Evolutionary conservation across 352 stramenopile species (phyloP), one percentile per base, ranked within the genome.

Genomic region (Phytophthora crassamura): DNA sequence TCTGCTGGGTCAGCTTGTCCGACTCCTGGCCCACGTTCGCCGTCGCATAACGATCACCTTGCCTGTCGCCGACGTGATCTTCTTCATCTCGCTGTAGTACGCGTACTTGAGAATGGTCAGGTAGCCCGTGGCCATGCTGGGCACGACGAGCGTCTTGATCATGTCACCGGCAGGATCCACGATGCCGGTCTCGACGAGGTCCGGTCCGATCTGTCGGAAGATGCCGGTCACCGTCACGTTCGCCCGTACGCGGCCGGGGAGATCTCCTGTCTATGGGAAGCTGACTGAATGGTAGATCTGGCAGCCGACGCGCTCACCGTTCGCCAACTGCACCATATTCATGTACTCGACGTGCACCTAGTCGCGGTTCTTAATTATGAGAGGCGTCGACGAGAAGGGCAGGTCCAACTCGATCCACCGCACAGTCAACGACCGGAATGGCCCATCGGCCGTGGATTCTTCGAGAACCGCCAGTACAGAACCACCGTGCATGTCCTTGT

Each of bases 31-130:
- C 95, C 14, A 99, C 90, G 46, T 77, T 92, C 28, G 90, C 84
- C 5, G 97, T 99, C 11, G 95, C 47, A 99, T 72, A 9, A 99
- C 75, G 7, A 99, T 75, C 43, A 89, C 74, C 33, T 95, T 95
- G 32, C 80, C n/a, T n/a, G n/a, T n/a, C n/a, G n/a, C n/a, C n/a
- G n/a, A 74, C 18, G 68, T 68, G 15, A 76, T 58, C 51, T 76
- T 73, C 59, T 73, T 69, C 58, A 67, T 73, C 53, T 73, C 50
- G 11, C 63, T 66, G 64, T 63, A 74, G 42, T 76, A 51, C 5
- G 63, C 68, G 55, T 75, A 75, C 41, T 72, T 69, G 16, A 64
- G 47, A 8, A 68, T 59, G 15, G 62, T 63, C 3, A 75, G 61
- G 22, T 73, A 55, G 3, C 56, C 63, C 1, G 56, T 59, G 2